Evolutionary conservation across 768 basidiomycete species (phyloP).

Genomic region (Mycena pura): DNA sequence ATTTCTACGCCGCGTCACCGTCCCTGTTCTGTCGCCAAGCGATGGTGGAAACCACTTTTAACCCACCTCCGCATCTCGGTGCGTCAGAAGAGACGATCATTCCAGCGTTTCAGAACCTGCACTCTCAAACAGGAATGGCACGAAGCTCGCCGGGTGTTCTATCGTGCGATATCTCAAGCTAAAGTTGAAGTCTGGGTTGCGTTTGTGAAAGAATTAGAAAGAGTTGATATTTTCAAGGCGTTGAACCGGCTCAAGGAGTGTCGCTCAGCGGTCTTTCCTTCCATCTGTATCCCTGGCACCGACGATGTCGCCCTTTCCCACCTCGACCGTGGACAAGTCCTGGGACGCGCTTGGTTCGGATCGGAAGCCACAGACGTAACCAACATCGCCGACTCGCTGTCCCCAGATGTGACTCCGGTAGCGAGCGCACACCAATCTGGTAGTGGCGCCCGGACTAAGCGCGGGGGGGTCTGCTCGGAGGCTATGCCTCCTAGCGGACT

Average conservation of each 20-base stretch:
- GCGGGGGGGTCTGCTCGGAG: not conserved
- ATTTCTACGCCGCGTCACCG: not conserved
- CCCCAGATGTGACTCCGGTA: constrained; percentile 1
- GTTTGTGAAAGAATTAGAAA: not conserved
- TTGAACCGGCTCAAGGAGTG: not conserved
- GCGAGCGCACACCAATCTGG: not conserved
- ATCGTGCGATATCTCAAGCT: not conserved
- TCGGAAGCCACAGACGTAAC: not conserved
- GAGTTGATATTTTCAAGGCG: not conserved
- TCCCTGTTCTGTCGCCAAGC: not conserved
- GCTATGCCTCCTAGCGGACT: not conserved
- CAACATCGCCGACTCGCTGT: too few species aligned
- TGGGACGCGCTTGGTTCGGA: not conserved
- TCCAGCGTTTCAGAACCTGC: not conserved
- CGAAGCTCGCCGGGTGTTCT: not conserved
- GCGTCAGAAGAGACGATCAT: not conserved
- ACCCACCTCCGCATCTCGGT: not conserved
- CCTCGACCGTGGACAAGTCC: not conserved
- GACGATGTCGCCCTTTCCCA: not conserved
- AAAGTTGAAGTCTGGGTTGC: not conserved
- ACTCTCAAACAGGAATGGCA: not conserved
- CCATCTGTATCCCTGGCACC: not conserved
- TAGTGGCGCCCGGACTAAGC: constrained; percentile 2
- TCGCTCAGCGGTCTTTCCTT: not conserved
- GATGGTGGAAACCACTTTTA: not conserved